Conservation (phyloP, 1,284 basidiomycete species). For the Phylloporus sp. region DNA sequence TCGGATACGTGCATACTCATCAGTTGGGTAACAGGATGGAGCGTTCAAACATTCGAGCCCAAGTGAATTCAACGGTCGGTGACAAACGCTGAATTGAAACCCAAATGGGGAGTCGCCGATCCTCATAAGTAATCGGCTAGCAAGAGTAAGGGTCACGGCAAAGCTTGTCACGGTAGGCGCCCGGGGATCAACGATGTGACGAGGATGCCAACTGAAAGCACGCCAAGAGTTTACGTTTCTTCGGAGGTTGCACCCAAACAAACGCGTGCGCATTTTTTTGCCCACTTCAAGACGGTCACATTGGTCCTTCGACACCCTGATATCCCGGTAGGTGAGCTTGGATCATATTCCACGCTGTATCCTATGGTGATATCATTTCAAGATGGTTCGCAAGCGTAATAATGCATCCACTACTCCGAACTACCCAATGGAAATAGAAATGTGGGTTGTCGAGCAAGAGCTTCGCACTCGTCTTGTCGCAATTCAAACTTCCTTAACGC, state of each 20-base stretch:
- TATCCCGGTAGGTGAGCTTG: neutral
- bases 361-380: neutral
- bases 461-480: neutral
- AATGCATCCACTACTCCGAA: neutral
- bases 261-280: neutral
- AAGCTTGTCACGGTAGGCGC: too few relatives aligned
- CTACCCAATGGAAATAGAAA: constrained; percentile 5
- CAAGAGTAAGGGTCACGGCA: too few relatives aligned
- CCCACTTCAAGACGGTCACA: neutral
- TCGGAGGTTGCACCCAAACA: neutral
- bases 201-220: neutral
- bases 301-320: neutral
- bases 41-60: too few relatives aligned
- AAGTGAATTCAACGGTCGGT: too few relatives aligned
- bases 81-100: too few relatives aligned
- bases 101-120: too few relatives aligned
- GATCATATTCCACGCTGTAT: neutral
- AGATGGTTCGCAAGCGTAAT: neutral
- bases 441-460: constrained; percentile 3
- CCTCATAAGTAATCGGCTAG: too few relatives aligned
- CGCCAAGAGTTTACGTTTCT: neutral
- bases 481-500: neutral
- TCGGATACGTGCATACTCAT: too few relatives aligned
- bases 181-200: too few relatives aligned
- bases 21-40: too few relatives aligned